These are phyloP conservation scores for Dactylellina drechsleri DNA, from an alignment of 2,329 filamentous ascomycete genomes.

Conservation along the genomic window DNA sequence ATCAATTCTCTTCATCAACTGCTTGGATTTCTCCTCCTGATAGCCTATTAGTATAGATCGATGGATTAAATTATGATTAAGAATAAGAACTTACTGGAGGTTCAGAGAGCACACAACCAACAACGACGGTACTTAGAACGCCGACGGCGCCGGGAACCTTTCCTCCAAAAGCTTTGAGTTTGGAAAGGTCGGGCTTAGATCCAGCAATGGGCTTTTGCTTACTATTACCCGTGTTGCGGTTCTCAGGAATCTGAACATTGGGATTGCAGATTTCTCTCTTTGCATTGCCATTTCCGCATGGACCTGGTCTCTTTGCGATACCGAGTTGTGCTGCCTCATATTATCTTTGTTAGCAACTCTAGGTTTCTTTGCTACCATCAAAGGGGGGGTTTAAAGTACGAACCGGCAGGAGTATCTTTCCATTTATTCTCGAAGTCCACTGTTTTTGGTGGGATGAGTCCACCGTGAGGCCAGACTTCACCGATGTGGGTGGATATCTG, in stretches of 20 bases:
- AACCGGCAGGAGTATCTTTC: slow-evolving; percentile 43
- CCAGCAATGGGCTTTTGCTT: background rate
- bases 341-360: background rate
- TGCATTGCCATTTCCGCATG: background rate
- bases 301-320: background rate
- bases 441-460: background rate
- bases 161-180: slow-evolving; percentile 12
- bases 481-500: background rate
- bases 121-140: slow-evolving; percentile 3
- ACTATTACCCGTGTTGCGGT: background rate
- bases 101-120: slow-evolving; percentile 4
- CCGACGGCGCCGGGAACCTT: background rate
- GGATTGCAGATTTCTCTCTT: background rate
- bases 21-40: slow-evolving; percentile 1
- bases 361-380: background rate
- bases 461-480: background rate
- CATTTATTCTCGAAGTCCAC: slow-evolving; percentile 2
- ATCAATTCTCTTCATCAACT: background rate
- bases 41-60: background rate
- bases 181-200: background rate
- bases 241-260: background rate
- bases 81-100: slow-evolving; percentile 2
- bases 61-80: background rate
- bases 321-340: background rate
- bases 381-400: slow-evolving; percentile 38